Evolutionary conservation across 352 stramenopile species (phyloP), one percentile per base, ranked within the genome.

Genomic region (Detonula confervacea): DNA sequence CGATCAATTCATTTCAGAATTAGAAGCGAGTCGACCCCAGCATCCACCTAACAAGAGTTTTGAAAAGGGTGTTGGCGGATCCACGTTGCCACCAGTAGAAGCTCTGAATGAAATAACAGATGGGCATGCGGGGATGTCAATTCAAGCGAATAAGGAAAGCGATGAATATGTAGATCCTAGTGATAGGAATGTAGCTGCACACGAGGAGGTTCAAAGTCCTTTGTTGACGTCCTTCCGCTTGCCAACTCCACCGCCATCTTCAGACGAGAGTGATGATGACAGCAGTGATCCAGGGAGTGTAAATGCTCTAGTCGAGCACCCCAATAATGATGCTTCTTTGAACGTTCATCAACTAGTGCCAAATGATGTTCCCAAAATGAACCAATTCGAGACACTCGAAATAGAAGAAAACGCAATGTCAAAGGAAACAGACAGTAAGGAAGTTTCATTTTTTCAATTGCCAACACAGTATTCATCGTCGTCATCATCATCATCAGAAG

Each of bases 391-490:
- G 16, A 18, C 27, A 20, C 25, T 37, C 14, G 5, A 39, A 7
- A 12, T 33, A 35, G 33, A 30, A 42, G 47, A 75, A 52, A 46
- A 27, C 12, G 49, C 46, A n/a, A 14, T 52, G 1, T 30, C n/a
- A 20, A 46, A 74, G 33, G 63, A 60, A 55, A 22, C 44, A 55
- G 6, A 0, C 5, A 49, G 12, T 49, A 75, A 18, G 33, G 62
- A 37, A 67, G 51, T 79, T 62, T 46, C 22, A 16, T 63, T 69
- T 29, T 57, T 82, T 30, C 77, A 80, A 27, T 52, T 84, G 8
- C 77, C 63, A n/a, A 84, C 76, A 2, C 76, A 84, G 55, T 60
- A 79, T 54, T 84, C 68, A 46, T 84, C 76, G n/a, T 84, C 76
- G n/a, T n/a, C n/a, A n/a, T n/a, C n/a, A n/a, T n/a, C n/a, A n/a